Evolutionary conservation across 139 green algal genomes (phyloP), one percentile per base, ranked within the genome.

Genomic region (Picochlorum sp.): DNA sequence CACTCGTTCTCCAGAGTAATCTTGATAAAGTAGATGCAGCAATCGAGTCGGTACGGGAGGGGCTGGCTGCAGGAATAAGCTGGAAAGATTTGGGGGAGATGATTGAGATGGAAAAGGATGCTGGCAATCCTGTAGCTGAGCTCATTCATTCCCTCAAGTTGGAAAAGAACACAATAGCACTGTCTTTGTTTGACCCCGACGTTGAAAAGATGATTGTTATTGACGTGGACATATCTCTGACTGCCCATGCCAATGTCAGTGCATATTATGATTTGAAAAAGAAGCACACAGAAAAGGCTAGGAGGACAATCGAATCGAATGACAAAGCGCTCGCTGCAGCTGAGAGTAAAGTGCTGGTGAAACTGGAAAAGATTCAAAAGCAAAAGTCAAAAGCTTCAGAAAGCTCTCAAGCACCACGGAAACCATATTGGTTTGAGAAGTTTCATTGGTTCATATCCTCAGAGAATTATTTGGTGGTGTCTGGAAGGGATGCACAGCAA

Each of bases 361-460:
- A 85, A 64, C 72, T 95, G 20, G 81, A 82, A 45, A 74, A 95
- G 75, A 74, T 80, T 16, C 6, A 61, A 24, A 24, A 32, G 11
- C 14, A 14, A 24, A 66, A 82, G 66, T 64, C 70, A 13, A 66
- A 61, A 10, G 58, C 56, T 47, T 45, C 52, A 0, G 30, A 65
- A 21, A 51, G 54, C 2, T 50, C 32, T 65, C 62, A 65, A 70
- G 26, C 62, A 86, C 63, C 87, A 24, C 54, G 92, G 56, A 96
- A 97, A 81, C 61, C 82, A n/a, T 75, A 80, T 66, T 98, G 92
- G 92, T 98, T 96, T 68, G 92, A 98, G 79, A 87, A 88, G 58
- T 98, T 97, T 78, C 72, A 92, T 72, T 98, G 92, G 92, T 98
- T 97, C 68, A 80, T 98, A 61, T 86, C 74, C 64, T 85, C 58